Base-by-base conservation (phyloP, 2,329 filamentous ascomycete species). In the Alternaria consortialis region DNA sequence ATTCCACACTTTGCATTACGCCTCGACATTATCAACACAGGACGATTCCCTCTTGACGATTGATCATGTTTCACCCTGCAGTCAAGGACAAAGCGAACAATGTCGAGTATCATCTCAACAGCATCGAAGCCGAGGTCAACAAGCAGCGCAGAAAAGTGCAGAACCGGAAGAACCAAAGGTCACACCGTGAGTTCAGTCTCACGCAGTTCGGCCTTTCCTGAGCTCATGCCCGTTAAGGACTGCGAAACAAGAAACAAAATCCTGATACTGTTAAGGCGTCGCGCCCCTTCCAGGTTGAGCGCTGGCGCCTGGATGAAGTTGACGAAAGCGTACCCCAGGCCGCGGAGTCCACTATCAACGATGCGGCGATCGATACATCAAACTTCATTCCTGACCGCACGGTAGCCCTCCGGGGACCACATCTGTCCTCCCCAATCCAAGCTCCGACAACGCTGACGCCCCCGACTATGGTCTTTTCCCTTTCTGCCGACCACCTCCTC, bases 401-500 rank as follows among this genome's bases (percentile, higher is more conserved):
- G 5, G 27, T 20, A 13, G 44, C 0, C n/a, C 9, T 32, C 17
- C 4, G 27, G 17, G 8, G 1, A n/a, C 17, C 29, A 13, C 44
- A 9, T 20, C 0, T 11, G 23, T 15, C 11, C 43, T 7, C 15
- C 8, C 27, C 5, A 9, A 11, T 6, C 15, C n/a, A 31, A 32
- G 43, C 27, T 47, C 43, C 27, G n/a, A 44, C 27, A 5, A 25
- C 52, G 37, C 27, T 60, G 12, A 60, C 46, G 7, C 46, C 52
- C 11, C 44, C 57, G 12, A 17, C 37, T 13, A 12, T 60, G 20
- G 39, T 34, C 44, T 60, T 60, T 31, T 44, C 57, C 7, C 57
- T 60, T 20, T 60, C 57, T 25, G 57, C 64, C 17, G 71, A 77
- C 32, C 74, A 78, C 53, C 65, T 81, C 7, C 73, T 80, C 13